Evolutionary conservation across 2,329 filamentous ascomycete genomes (phyloP).

Genomic region (Xylariaceae sp.): DNA sequence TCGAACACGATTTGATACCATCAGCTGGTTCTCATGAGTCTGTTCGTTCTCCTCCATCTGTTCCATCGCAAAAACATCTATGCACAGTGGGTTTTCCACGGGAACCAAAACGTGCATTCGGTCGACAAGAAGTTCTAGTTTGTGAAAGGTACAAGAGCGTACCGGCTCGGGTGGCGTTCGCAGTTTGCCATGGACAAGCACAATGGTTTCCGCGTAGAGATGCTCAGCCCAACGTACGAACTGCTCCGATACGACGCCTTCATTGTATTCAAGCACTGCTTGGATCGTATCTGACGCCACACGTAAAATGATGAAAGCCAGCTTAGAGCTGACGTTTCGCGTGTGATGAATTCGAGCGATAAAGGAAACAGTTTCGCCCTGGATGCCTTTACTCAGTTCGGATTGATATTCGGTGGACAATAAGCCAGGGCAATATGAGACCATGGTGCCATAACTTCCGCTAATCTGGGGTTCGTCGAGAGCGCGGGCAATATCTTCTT

Average conservation of each 20-base stretch:
- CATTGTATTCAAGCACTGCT: constrained; percentile 59
- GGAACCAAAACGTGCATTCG: constrained; percentile 48
- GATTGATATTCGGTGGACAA: constrained; percentile 34
- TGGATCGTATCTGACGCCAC: constrained; percentile 81
- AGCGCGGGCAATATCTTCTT: constrained; percentile 31
- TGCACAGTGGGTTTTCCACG: constrained; percentile 41
- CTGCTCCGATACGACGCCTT: constrained; percentile 59
- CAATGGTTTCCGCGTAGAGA: constrained; percentile 69
- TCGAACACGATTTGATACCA: constrained; percentile 62
- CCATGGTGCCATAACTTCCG: constrained; percentile 27
- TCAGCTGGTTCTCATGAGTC: constrained; percentile 47
- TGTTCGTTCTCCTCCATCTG: constrained; percentile 35
- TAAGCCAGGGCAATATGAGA: constrained; percentile 37
- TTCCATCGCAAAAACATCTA: constrained; percentile 47
- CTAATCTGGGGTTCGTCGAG: constrained; percentile 27
- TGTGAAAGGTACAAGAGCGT: constrained; percentile 67
- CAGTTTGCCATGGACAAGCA: constrained; percentile 68
- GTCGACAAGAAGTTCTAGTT: constrained; percentile 67
- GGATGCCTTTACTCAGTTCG: constrained; percentile 39
- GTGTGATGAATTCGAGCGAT: constrained; percentile 72
- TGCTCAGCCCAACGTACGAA: constrained; percentile 88
- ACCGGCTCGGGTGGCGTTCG: constrained; percentile 70
- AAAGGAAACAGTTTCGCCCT: constrained; percentile 59
- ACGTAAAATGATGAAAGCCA: constrained; percentile 81
- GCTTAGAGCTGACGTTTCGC: constrained; percentile 71